Conservation (phyloP, 768 basidiomycete genomes). For the Xerocomus brunneocitrinus region DNA sequence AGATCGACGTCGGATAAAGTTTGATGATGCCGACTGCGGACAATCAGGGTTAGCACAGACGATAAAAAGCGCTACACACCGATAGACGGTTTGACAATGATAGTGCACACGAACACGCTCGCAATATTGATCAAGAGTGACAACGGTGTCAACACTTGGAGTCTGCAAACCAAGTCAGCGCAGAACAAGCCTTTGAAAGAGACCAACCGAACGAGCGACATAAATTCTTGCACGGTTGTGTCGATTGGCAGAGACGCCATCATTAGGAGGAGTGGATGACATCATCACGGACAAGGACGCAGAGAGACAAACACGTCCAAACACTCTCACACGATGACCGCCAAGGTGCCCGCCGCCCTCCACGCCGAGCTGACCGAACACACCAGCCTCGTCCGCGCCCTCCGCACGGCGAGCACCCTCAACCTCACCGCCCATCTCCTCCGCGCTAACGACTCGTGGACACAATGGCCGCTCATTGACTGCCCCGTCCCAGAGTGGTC, state of each 20-base stretch:
- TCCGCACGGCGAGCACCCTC: slow-evolving; percentile 51
- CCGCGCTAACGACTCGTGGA: slow-evolving; percentile 50
- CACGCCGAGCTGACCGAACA: slow-evolving; percentile 67
- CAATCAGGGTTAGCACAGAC: background rate
- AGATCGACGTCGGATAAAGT: slow-evolving; percentile 63
- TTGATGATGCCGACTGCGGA: slow-evolving; percentile 45
- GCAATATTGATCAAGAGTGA: slow-evolving; percentile 80
- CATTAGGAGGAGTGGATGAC: slow-evolving; percentile 5
- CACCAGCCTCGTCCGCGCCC: slow-evolving; percentile 55
- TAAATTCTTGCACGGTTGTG: slow-evolving; percentile 56
- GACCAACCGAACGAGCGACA: slow-evolving; percentile 53
- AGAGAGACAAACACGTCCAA: slow-evolving; percentile 8
- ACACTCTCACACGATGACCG: slow-evolving; percentile 1
- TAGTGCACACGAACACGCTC: slow-evolving; percentile 60
- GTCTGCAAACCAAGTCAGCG: slow-evolving; percentile 30
- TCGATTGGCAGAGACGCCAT: slow-evolving; percentile 62
- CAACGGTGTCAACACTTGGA: slow-evolving; percentile 86
- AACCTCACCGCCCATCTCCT: slow-evolving; percentile 54
- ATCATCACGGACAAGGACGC: slow-evolving; percentile 4
- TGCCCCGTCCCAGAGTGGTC: slow-evolving; percentile 65
- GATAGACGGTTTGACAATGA: slow-evolving; percentile 63
- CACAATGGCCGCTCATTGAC: slow-evolving; percentile 74
- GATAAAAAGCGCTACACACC: slow-evolving; percentile 27
- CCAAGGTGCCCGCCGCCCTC: slow-evolving; percentile 45
- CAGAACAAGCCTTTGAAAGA: slow-evolving; percentile 2